Evolutionary conservation across 108 stramenopile species (phyloP), one percentile per base, ranked within the genome.

Genomic region (Cyclotella distinguenda): DNA sequence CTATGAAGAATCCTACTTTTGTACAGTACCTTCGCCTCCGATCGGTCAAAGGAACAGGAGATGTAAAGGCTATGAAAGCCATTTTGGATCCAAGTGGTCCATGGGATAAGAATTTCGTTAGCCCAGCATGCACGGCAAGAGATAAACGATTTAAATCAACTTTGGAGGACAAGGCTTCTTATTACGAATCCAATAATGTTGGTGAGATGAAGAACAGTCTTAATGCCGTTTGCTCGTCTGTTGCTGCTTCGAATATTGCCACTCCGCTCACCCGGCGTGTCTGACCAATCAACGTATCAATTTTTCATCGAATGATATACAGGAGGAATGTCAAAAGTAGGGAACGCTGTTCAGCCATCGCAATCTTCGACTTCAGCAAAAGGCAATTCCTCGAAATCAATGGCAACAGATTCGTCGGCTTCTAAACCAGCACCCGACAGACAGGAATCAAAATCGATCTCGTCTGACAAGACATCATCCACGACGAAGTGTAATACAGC

Each of bases 1-100:
- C 60, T 47, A 74, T 74, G 72, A 74, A 68, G 4, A 28, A 50
- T 27, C 43, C 56, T 0, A 74, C 72, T 3, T 74, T 74, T 58
- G 38, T 27, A 15, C 59, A 74, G 44, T 74, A 74, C 25, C 48
- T 74, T 1, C 36, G 44, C 15, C 38, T 74, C 10, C 18, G 65
- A n/a, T 21, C 11, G 26, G 10, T 34, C 23, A 46, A 36, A n/a
- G 50, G 73, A 1, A 68, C 32, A 48, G 73, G 73, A 40, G 60
- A 60, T 34, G 60, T 61, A 8, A 74, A 51, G 49, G 73, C 73
- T 10, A 74, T 74, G 73, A 68, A 74, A 51, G 38, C 39, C 6
- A 74, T 74, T 46, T 52, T 34, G 47, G 73, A 74, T 42, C 65
- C 45, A 25, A 38, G 48, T 18, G 30, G 13, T 30, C 25, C 47